Evolutionary conservation across 768 basidiomycete genomes (phyloP).

Genomic region (Russula virescens): DNA sequence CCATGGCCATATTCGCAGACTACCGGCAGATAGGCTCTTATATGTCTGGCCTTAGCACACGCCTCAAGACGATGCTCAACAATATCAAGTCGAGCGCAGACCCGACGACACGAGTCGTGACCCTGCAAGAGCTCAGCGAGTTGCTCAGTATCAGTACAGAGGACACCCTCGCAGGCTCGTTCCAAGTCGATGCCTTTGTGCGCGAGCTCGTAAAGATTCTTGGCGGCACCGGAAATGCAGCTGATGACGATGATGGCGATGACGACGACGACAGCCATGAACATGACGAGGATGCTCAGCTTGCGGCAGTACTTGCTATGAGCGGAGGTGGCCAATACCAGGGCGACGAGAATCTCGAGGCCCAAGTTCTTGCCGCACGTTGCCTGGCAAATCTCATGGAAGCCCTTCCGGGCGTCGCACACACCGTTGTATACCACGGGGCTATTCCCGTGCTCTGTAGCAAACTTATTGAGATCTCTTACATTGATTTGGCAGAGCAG

Average conservation of each 20-base stretch:
- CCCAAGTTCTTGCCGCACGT: conserved; percentile 92
- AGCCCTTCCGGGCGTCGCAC: conserved; percentile 95
- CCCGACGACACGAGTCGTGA: conserved; percentile 79
- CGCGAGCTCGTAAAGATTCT: conserved; percentile 89
- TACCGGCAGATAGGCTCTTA: conserved; percentile 88
- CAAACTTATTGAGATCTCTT: conserved; percentile 94
- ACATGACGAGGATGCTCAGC: conserved; percentile 78
- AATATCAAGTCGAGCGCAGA: conserved; percentile 84
- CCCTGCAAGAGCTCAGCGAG: conserved; percentile 92
- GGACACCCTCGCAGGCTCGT: conserved; percentile 94
- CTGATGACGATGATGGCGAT: conserved; percentile 63
- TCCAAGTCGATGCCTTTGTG: conserved; percentile 88
- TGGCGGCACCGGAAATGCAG: conserved; percentile 67
- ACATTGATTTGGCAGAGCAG: conserved; percentile 97
- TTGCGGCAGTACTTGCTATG: conserved; percentile 83
- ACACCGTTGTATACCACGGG: conserved; percentile 96
- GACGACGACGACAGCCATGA: conserved; percentile 58
- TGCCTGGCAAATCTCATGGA: conserved; percentile 99
- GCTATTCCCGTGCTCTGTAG: conserved; percentile 96
- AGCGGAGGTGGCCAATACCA: conserved; percentile 61
- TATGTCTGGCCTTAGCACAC: conserved; percentile 82
- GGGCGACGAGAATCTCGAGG: conserved; percentile 86
- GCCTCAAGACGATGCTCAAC: conserved; percentile 85
- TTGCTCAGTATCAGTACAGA: conserved; percentile 94
- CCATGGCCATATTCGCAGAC: conserved; percentile 79